Evolutionary conservation across 768 basidiomycete species (phyloP).

Genomic region (Tephrocybe sp.): DNA sequence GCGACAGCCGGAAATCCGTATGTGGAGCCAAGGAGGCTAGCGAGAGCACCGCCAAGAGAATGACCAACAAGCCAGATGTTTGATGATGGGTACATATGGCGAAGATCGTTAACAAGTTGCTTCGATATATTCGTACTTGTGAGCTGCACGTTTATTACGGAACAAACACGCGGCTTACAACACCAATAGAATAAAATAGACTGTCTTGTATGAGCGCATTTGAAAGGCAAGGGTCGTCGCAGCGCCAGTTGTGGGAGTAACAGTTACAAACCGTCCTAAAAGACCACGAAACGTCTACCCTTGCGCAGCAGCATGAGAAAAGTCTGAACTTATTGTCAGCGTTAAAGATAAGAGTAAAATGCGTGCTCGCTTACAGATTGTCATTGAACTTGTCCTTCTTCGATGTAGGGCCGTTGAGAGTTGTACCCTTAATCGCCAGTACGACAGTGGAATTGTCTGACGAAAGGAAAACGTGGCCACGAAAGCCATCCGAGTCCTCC

Average conservation of each 20-base stretch:
- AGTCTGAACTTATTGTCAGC: conserved; percentile 30
- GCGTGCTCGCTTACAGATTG: conserved; percentile 48
- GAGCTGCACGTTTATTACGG: neutral
- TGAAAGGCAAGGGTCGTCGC: conserved; percentile 80
- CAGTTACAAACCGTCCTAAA: conserved; percentile 89
- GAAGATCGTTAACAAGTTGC: conserved; percentile 88
- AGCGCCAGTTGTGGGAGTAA: conserved; percentile 67
- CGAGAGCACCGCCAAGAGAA: conserved; percentile 88
- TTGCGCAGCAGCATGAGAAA: conserved; percentile 93
- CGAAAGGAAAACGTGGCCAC: conserved; percentile 87
- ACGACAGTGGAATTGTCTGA: conserved; percentile 81
- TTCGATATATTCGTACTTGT: conserved; percentile 28
- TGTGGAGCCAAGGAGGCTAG: conserved; percentile 85
- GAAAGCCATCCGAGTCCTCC: conserved; percentile 76
- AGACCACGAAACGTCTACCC: conserved; percentile 84
- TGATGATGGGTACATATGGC: conserved; percentile 76
- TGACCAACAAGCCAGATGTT: conserved; percentile 91
- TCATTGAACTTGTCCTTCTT: conserved; percentile 94
- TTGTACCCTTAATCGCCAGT: conserved; percentile 88
- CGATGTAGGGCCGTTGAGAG: conserved; percentile 80
- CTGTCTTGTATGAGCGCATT: conserved; percentile 84
- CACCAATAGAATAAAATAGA: conserved; percentile 89
- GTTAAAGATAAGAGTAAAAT: neutral
- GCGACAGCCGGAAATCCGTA: conserved; percentile 91
- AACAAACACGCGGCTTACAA: conserved; percentile 47